Base-by-base conservation (phyloP, 2,329 filamentous ascomycete species). In the Penicillium sp. region DNA sequence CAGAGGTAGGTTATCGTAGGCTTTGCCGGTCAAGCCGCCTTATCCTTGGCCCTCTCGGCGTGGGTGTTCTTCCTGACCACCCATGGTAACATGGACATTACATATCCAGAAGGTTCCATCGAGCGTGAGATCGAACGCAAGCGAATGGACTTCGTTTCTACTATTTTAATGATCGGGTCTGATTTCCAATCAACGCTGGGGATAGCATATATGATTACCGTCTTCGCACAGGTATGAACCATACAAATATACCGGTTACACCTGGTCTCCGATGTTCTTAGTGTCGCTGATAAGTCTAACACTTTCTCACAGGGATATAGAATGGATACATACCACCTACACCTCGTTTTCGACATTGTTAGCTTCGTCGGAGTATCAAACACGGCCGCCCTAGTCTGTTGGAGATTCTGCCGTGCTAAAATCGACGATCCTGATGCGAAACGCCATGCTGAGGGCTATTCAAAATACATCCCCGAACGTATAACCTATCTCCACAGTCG, bases 11-110 rank as follows among this genome's bases (percentile, higher is more conserved):
- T 69, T 41, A 50, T 71, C n/a, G 52, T 68, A 13, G 65, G 68
- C 23, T 68, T 71, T 52, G 61, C 59, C 34, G 67, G 62, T 9
- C 67, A 70, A 45, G 68, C 63, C 27, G 32, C 63, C 17, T 56
- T 67, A 34, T 67, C 63, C 13, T 42, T 67, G 10, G 47, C 53
- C n/a, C 52, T 71, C 24, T 62, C 68, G 1, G 50, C 59, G n/a
- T 69, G 68, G 65, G 68, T 68, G 29, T 69, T 70, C 52, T 65
- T 70, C 59, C 50, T 69, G 42, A 68, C 68, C 8, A 62, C 59
- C 13, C 56, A 61, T 32, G 63, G 63, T 36, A 58, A 57, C 15
- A 60, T 72, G 27, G 60, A 68, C 30, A 43, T 57, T 29, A 49
- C 54, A 30, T 62, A 65, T 37, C 54, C 62, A 7, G 62, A 67